Evolutionary conservation across 2,329 filamentous ascomycete species (phyloP).

Genomic region (Trichoderma lentiforme): DNA sequence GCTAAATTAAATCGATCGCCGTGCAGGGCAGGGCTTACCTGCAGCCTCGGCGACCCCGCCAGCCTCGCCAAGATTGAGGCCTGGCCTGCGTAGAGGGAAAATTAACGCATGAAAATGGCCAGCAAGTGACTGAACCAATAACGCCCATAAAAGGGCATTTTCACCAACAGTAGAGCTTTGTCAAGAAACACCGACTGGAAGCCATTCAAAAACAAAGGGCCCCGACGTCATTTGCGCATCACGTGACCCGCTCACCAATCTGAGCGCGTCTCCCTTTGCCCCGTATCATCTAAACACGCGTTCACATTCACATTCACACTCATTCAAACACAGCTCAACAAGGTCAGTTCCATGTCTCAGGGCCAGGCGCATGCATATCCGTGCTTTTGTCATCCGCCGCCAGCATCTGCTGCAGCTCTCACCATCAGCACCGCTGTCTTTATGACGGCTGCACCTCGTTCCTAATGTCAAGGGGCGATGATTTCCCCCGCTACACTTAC

Average conservation of each 20-base stretch:
- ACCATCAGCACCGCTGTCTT: not conserved
- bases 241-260: not conserved
- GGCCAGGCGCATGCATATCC: not conserved
- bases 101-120: not conserved
- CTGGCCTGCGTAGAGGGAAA: not conserved
- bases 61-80: not conserved
- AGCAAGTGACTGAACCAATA: not conserved
- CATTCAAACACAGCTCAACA: not conserved
- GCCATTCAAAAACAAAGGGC: not conserved
- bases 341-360: not conserved
- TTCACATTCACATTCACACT: not conserved
- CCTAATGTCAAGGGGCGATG: not conserved
- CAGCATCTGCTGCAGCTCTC: not conserved
- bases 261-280: conserved; percentile 11
- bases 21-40: not conserved
- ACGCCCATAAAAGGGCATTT: not conserved
- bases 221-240: conserved; percentile 2
- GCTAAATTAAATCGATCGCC: not conserved
- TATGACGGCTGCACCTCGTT: not conserved
- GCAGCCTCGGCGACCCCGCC: not conserved
- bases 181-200: not conserved
- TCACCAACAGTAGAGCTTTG: not conserved
- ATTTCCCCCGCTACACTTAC: not conserved
- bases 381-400: not conserved
- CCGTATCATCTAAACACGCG: conserved; percentile 11